phyloP scores from a whole-genome alignment of 495 filamentous ascomycete species.

The Terfezia claveryi region DNA sequence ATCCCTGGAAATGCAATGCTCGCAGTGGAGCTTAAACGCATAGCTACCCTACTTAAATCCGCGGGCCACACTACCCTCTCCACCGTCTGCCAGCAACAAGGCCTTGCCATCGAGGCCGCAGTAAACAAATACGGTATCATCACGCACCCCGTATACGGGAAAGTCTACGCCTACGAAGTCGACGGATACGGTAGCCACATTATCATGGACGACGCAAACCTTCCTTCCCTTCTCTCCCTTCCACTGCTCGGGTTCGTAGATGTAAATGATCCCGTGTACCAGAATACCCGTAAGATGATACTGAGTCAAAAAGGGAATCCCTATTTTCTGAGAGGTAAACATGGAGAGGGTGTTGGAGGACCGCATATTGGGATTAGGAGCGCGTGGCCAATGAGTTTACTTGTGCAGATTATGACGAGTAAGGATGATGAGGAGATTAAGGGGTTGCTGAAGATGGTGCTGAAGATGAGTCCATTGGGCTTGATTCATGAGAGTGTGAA shows the following conservation, averaged over 20 bases:
- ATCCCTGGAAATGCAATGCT: slow-evolving; percentile 96
- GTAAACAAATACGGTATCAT: slow-evolving; percentile 82
- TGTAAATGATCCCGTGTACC: slow-evolving; percentile 43
- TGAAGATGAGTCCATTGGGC: slow-evolving; percentile 48
- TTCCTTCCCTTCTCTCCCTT: slow-evolving; percentile 71
- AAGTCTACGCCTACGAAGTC: slow-evolving; percentile 91
- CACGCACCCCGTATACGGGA: slow-evolving; percentile 55
- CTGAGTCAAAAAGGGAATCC: slow-evolving; percentile 60
- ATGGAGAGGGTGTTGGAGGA: slow-evolving; percentile 72
- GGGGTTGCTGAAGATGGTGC: slow-evolving; percentile 46
- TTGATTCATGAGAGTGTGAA: slow-evolving; percentile 84
- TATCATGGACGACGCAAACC: slow-evolving; percentile 94
- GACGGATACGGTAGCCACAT: slow-evolving; percentile 84
- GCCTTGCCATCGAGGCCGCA: slow-evolving; percentile 45
- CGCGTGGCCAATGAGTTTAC: slow-evolving; percentile 93
- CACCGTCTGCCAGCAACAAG: slow-evolving; percentile 35
- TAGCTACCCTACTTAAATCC: slow-evolving; percentile 39
- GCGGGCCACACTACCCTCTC: slow-evolving; percentile 26
- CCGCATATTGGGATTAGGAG: slow-evolving; percentile 59
- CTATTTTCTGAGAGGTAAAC: slow-evolving; percentile 61
- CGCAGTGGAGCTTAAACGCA: slow-evolving; percentile 65
- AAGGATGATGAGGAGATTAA: slow-evolving; percentile 67
- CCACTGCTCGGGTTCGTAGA: slow-evolving; percentile 70
- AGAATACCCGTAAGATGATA: slow-evolving; percentile 84
- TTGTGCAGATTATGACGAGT: slow-evolving; percentile 80